Evolutionary conservation across 2,329 filamentous ascomycete genomes (phyloP), one percentile per base, ranked within the genome.

Genomic region (Apiospora saccharicola): DNA sequence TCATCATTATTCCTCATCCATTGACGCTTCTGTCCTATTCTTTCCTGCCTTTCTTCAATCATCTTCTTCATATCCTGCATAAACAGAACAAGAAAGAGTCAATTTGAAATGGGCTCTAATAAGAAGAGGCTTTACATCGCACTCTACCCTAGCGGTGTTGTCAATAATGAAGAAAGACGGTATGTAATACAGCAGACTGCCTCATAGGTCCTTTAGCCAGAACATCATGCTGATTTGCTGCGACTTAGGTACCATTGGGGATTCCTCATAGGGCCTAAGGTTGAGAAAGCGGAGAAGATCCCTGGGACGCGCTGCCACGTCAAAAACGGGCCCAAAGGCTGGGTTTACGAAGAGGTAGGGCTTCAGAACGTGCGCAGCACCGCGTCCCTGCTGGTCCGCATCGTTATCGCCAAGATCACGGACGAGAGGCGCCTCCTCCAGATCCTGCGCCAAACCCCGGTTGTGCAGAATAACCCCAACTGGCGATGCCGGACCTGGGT

Each of bases 401-500:
- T 85, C 72, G 3, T 82, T 16, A 79, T 85, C 70, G 83, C 80
- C 46, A 86, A 86, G 74, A 73, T 86, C 41, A 75, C 77, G 26
- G 77, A 85, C 72, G 76, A 82, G 68, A 24, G 72, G 22, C 77
- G 78, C 0, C 78, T 85, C 4, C 43, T 80, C 19, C 69, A 77
- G 0, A 80, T 83, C 41, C 70, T 85, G 6, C 77, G 78, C 24
- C 49, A 67, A 1, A 75, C 79, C 6, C 80, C 82, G 5, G 72
- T 85, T 7, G 72, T 81, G 4, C 77, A 82, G 67, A 73, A 75
- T 64, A 79, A 85, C 57, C 77, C 78, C 8, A 75, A 74, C 61
- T 86, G 83, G 81, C 80, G 79, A n/a, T 85, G 82, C 72, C 80
- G 81, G 6, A 77, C 76, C 4, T 87, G 84, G 84, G 76, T 84